Evolutionary conservation across 768 basidiomycete species (phyloP).

Genomic region (Termitomyces eurrhizus): DNA sequence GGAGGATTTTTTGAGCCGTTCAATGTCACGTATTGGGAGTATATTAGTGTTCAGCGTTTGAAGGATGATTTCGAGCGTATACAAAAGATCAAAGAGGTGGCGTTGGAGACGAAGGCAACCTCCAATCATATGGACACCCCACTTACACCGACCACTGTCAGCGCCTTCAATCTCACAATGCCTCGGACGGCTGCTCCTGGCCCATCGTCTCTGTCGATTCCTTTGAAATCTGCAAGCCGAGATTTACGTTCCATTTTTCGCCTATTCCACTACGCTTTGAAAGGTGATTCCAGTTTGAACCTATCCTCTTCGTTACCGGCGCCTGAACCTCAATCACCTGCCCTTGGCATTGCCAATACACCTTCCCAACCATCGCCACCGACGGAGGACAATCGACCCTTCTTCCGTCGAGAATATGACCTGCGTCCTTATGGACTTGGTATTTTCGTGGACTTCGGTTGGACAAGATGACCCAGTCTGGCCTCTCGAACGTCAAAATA

Average conservation of each 20-base stretch:
- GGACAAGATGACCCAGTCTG: slow-evolving; percentile 36
- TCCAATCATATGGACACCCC: slow-evolving; percentile 5
- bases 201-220: slow-evolving; percentile 3
- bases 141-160: background rate
- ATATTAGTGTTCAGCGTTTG: slow-evolving; percentile 50
- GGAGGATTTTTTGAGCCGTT: slow-evolving; percentile 71
- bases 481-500: background rate
- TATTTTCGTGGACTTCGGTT: slow-evolving; percentile 71
- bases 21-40: slow-evolving; percentile 74
- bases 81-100: slow-evolving; percentile 20
- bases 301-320: slow-evolving; percentile 2
- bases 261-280: slow-evolving; percentile 12
- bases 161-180: slow-evolving; percentile 12
- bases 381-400: slow-evolving; percentile 18
- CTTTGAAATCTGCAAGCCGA: slow-evolving; percentile 5
- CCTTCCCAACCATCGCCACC: slow-evolving; percentile 9
- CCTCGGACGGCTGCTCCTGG: slow-evolving; percentile 16
- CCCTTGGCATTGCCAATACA: slow-evolving; percentile 11
- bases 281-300: background rate
- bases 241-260: slow-evolving; percentile 17
- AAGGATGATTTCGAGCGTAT: slow-evolving; percentile 37
- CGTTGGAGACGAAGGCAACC: slow-evolving; percentile 11
- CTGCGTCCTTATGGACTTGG: slow-evolving; percentile 69
- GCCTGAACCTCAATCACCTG: slow-evolving; percentile 7
- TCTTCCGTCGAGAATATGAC: slow-evolving; percentile 58